Evolutionary conservation across 345 rosid species (phyloP).

Genomic region (Bretschneidera sinensis): DNA sequence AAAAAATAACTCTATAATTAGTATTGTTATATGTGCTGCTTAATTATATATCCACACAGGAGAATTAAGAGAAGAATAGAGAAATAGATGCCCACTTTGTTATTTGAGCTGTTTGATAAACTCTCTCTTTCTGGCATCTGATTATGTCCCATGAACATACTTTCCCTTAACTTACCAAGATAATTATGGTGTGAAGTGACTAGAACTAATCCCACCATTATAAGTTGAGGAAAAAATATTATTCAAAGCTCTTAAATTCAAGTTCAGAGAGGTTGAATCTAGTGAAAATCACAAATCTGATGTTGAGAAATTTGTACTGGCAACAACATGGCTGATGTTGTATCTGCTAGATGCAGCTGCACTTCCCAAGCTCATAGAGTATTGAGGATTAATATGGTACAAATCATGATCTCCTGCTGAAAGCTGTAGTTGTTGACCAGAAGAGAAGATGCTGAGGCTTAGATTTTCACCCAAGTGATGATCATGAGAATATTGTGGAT

Average conservation of each 20-base stretch:
- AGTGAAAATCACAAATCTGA: constrained; percentile 21
- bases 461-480: too few species aligned
- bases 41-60: too few species aligned
- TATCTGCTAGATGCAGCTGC: constrained; percentile 17
- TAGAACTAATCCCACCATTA: constrained; percentile 14
- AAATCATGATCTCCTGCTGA: too few species aligned
- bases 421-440: too few species aligned
- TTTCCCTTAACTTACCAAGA: constrained; percentile 5
- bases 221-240: constrained; percentile 11
- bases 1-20: too few species aligned
- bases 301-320: too few species aligned
- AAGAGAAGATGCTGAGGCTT: too few species aligned
- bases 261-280: constrained; percentile 27
- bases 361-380: too few species aligned
- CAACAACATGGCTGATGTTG: constrained; percentile 15
- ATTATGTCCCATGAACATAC: background rate
- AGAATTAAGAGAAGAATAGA: too few species aligned
- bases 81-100: constrained; percentile 20
- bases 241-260: constrained; percentile 23
- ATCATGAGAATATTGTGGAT: background rate
- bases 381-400: too few species aligned
- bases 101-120: constrained; percentile 23
- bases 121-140: constrained; percentile 14
- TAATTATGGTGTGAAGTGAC: constrained; percentile 16
- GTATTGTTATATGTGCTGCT: too few species aligned